Base-by-base conservation (phyloP, 1,284 basidiomycete species). In the Microbotryum scabiosae region DNA sequence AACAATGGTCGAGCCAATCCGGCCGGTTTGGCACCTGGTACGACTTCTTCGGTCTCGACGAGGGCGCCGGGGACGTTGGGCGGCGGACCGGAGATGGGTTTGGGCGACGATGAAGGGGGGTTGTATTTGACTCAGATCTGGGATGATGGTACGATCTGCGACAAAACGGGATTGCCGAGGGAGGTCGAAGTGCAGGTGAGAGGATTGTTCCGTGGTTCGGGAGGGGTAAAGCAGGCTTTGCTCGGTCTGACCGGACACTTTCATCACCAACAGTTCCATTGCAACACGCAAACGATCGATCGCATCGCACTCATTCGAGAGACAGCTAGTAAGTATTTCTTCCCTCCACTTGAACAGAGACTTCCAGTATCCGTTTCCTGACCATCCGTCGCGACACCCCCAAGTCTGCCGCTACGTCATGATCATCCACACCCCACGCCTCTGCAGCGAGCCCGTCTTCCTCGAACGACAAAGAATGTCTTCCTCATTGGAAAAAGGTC, bases 141-240 rank as follows among this genome's bases (percentile, higher is more conserved):
- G 91, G 82, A 84, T 53, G 88, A 90, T 72, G 92, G 92, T 26
- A 93, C 89, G 10, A 76, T 83, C 53, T 97, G 92, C 76, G 92
- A 94, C 78, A 91, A 89, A 79, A 92, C 88, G 1, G 85, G 86
- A 49, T 82, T 81, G 74, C 82, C 81, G 60, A 84, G 92, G 62
- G 87, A 89, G 76, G 85, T 92, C 56, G 91, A 97, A 79, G 85
- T 97, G 43, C 92, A 97, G 83, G 88, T 86, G 69, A 69, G 82
- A 30, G 30, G 44, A 47, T 28, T 36, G 54, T 20, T 51, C 48
- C 5, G 20, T 3, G 5, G 16, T 23, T 25, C n/a, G 41, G 36
- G 16, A 41, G 36, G 5, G 36, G 36, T 10, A 18, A 41, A 41
- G 12, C 14, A 41, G 25, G 18, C 23, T n/a, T 23, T 47, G 26